These are phyloP conservation scores for Cyclotella cryptica DNA, from an alignment of 108 stramenopile species.

Conservation along the genomic window DNA sequence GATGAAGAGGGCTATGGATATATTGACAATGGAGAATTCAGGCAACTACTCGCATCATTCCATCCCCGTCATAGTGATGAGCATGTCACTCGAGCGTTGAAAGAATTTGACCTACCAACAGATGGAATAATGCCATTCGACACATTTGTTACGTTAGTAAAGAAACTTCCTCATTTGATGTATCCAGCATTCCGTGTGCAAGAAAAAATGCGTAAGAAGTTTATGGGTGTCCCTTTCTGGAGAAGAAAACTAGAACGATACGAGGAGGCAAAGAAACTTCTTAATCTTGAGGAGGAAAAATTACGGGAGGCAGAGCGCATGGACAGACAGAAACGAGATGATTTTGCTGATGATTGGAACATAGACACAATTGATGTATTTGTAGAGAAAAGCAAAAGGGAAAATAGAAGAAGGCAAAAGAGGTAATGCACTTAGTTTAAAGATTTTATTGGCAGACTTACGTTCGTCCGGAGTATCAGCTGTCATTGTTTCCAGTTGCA, in stretches of 20 bases:
- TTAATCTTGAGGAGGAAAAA: slow-evolving; percentile 21
- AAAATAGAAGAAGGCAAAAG: background rate
- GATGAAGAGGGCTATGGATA: slow-evolving; percentile 38
- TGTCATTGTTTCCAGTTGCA: slow-evolving; percentile 25
- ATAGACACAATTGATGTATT: slow-evolving; percentile 11
- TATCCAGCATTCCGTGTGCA: slow-evolving; percentile 54
- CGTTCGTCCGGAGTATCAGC: background rate
- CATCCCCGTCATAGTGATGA: slow-evolving; percentile 42
- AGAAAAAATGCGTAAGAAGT: slow-evolving; percentile 46
- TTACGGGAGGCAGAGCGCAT: slow-evolving; percentile 4
- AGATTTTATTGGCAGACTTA: background rate
- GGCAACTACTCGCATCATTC: slow-evolving; percentile 28
- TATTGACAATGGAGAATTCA: slow-evolving; percentile 42
- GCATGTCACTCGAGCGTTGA: slow-evolving; percentile 23
- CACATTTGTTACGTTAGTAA: slow-evolving; percentile 9
- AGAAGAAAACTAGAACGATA: slow-evolving; percentile 40
- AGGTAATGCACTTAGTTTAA: background rate
- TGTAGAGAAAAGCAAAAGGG: slow-evolving; percentile 6
- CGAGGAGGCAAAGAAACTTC: slow-evolving; percentile 19
- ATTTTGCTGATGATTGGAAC: slow-evolving; percentile 24
- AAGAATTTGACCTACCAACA: slow-evolving; percentile 33
- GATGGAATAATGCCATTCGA: slow-evolving; percentile 34
- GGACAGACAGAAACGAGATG: slow-evolving; percentile 38
- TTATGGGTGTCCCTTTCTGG: slow-evolving; percentile 44
- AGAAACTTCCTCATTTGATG: slow-evolving; percentile 33